Evolutionary conservation across 2,329 filamentous ascomycete genomes (phyloP).

Genomic region (Metarhizium brunneum): DNA sequence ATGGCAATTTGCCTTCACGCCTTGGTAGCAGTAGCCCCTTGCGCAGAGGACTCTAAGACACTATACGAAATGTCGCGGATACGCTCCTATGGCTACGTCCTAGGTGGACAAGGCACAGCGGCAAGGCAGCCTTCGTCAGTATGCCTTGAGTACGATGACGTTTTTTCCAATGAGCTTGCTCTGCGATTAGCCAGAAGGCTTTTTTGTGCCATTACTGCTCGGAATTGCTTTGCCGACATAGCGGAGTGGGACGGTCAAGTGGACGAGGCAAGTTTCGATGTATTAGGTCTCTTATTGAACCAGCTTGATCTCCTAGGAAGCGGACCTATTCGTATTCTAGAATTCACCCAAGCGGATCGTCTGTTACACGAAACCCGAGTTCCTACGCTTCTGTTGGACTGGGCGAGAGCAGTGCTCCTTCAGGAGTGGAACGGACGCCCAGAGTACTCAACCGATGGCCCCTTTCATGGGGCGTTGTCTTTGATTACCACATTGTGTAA

Average conservation of each 20-base stretch:
- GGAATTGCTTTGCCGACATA: conserved; percentile 41
- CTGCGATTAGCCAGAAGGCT: conserved; percentile 49
- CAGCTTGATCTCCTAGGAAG: conserved; percentile 44
- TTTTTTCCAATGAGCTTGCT: conserved; percentile 51
- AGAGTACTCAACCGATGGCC: conserved; percentile 57
- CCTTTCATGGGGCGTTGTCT: conserved; percentile 68
- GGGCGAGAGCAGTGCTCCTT: conserved; percentile 65
- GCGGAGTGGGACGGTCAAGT: conserved; percentile 24
- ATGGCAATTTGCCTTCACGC: conserved; percentile 55
- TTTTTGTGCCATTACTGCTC: conserved; percentile 46
- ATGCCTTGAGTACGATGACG: conserved; percentile 53
- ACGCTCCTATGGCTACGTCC: conserved; percentile 42
- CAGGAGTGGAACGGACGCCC: conserved; percentile 73
- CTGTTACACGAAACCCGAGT: conserved; percentile 47
- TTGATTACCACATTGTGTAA: conserved; percentile 65
- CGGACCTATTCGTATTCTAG: conserved; percentile 33
- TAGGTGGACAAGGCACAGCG: conserved; percentile 35
- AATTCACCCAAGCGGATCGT: conserved; percentile 42
- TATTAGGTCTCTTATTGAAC: conserved; percentile 38
- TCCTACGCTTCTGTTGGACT: conserved; percentile 54
- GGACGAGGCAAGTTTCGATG: conserved; percentile 25
- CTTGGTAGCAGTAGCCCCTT: conserved; percentile 47
- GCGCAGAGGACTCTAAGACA: conserved; percentile 35
- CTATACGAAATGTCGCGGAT: conserved; percentile 53
- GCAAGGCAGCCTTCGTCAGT: conserved; percentile 37